Evolutionary conservation across 257 asterid genomes (phyloP).

Genomic region (Marsdenia floribunda): DNA sequence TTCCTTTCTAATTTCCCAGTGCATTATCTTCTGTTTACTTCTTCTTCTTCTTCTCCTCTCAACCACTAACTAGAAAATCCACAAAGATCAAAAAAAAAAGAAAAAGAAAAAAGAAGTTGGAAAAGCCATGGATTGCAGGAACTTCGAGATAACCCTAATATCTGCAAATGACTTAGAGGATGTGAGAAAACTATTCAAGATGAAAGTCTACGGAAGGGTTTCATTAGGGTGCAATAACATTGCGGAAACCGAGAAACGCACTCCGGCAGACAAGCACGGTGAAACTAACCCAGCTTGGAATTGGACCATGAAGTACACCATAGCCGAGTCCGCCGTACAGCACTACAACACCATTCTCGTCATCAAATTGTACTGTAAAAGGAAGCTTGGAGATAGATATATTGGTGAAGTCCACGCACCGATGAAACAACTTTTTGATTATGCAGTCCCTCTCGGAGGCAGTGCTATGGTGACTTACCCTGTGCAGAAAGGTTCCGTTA

Average conservation of each 20-base stretch:
- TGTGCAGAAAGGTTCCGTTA: constrained; percentile 46
- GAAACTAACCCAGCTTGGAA: constrained; percentile 73
- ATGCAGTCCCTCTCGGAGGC: constrained; percentile 37
- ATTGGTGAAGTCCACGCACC: constrained; percentile 58
- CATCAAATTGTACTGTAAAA: constrained; percentile 54
- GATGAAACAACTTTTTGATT: constrained; percentile 57
- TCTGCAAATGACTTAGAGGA: constrained; percentile 57
- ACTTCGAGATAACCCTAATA: constrained; percentile 35
- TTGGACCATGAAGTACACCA: constrained; percentile 40
- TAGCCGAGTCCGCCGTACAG: constrained; percentile 42
- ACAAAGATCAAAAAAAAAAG: too few species aligned
- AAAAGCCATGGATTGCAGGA: constrained; percentile 17
- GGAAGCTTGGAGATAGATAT: constrained; percentile 66
- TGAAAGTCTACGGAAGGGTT: constrained; percentile 63
- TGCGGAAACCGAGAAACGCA: constrained; percentile 25
- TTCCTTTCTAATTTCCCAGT: neutral
- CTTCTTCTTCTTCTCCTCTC: neutral
- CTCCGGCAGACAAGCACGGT: constrained; percentile 58
- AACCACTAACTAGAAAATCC: neutral
- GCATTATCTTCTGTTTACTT: neutral
- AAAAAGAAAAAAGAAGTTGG: neutral
- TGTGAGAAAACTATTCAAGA: constrained; percentile 44
- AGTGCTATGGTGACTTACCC: constrained; percentile 43
- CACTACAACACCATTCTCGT: constrained; percentile 44
- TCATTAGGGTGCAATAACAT: constrained; percentile 32